Evolutionary conservation across 257 asterid genomes (phyloP).

Genomic region (Solanum pennellii): DNA sequence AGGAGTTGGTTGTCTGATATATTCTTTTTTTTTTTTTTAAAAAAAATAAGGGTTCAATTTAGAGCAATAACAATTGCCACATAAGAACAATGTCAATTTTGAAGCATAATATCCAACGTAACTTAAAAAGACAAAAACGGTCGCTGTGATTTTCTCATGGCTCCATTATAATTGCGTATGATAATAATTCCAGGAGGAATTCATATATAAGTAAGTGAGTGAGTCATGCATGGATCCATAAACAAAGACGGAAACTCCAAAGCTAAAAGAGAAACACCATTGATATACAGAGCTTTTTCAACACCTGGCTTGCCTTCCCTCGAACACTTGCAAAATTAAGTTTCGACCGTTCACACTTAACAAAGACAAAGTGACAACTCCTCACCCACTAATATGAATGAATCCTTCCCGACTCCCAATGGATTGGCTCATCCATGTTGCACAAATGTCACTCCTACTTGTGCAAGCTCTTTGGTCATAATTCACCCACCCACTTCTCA

Average conservation of each 20-base stretch:
- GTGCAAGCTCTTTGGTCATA: neutral
- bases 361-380: neutral
- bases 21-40: no score
- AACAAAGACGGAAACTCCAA: neutral
- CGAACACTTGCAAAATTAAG: neutral
- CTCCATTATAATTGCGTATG: no score
- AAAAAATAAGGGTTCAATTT: neutral
- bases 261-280: slow-evolving; percentile 18
- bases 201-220: no score
- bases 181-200: no score
- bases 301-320: slow-evolving; percentile 37
- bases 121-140: no score
- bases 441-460: slow-evolving; percentile 35
- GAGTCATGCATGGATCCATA: no score
- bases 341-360: slow-evolving; percentile 5
- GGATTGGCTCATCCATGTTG: neutral
- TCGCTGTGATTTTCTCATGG: no score
- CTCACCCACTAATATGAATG: neutral
- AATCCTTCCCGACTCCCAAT: neutral
- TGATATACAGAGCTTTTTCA: slow-evolving; percentile 47
- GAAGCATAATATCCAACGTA: no score
- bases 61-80: neutral
- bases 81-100: no score
- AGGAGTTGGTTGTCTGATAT: no score
- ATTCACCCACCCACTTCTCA: slow-evolving; percentile 2